phyloP scores from a whole-genome alignment of 179 eudicot genomes.

The Spergularia azorica region DNA sequence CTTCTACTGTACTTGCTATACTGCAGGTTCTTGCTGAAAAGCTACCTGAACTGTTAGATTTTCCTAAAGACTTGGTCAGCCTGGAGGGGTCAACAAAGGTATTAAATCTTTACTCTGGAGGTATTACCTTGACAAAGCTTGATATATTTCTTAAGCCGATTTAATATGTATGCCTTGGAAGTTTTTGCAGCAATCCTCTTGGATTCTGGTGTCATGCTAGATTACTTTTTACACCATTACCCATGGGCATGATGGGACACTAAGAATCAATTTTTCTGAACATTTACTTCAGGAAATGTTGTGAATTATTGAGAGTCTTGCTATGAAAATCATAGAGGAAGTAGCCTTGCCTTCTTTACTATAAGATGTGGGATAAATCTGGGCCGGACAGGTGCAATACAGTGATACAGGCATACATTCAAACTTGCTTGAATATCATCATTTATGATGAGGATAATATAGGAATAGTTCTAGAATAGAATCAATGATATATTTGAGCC shows the following conservation, averaged over 20 bases:
- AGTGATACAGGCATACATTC: too few relatives aligned
- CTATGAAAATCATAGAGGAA: background rate
- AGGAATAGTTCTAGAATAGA: too few relatives aligned
- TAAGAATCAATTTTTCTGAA: background rate
- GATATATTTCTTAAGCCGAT: background rate
- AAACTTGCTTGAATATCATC: background rate
- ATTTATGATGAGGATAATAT: background rate
- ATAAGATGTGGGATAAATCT: background rate
- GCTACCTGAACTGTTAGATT: constrained; percentile 83
- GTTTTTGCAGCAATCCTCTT: background rate
- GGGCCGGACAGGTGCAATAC: background rate
- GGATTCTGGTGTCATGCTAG: background rate
- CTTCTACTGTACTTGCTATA: constrained; percentile 19
- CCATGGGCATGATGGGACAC: background rate
- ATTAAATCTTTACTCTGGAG: background rate
- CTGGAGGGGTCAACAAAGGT: constrained; percentile 90
- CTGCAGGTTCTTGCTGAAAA: constrained; percentile 80
- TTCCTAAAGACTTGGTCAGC: constrained; percentile 66
- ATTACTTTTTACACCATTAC: background rate
- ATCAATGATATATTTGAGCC: background rate
- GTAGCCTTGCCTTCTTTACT: background rate
- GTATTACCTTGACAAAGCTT: constrained; percentile 5
- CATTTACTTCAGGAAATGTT: background rate
- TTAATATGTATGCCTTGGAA: background rate
- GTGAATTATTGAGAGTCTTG: background rate